phyloP scores from a whole-genome alignment of 1,284 basidiomycete species.

The Papiliotrema laurentii region DNA sequence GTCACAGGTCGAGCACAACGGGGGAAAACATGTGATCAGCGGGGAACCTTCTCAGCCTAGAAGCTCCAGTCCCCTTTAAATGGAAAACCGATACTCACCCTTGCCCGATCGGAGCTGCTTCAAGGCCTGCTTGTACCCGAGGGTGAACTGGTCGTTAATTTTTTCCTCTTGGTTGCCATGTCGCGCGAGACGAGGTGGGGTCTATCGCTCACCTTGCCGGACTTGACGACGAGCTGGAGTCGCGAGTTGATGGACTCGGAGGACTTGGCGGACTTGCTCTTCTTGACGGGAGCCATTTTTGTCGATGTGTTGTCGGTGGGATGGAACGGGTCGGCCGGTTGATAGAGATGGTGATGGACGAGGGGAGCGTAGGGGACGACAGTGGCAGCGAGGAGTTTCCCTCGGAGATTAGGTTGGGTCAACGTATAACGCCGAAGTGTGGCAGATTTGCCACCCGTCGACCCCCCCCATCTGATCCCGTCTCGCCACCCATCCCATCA shows the following conservation, averaged over 20 bases:
- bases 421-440: constrained; percentile 1
- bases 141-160: constrained; percentile 58
- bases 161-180: neutral
- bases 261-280: constrained; percentile 85
- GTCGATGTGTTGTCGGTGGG: constrained; percentile 3
- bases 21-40: constrained; percentile 51
- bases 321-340: neutral
- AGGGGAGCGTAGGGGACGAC: no score
- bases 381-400: no score
- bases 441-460: constrained; percentile 3
- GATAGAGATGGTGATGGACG: constrained; percentile 9
- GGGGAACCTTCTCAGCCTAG: constrained; percentile 93
- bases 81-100: constrained; percentile 60
- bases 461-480: neutral
- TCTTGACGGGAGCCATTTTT: constrained; percentile 86
- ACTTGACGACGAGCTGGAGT: constrained; percentile 98
- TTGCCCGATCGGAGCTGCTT: constrained; percentile 98
- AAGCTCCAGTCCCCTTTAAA: constrained; percentile 78
- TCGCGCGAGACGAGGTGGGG: neutral
- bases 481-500: no score
- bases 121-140: constrained; percentile 95
- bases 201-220: constrained; percentile 48
- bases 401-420: no score
- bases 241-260: constrained; percentile 93
- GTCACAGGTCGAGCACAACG: constrained; percentile 6